phyloP scores from a whole-genome alignment of 2,329 filamentous ascomycete species.

The Fusarium sp. region DNA sequence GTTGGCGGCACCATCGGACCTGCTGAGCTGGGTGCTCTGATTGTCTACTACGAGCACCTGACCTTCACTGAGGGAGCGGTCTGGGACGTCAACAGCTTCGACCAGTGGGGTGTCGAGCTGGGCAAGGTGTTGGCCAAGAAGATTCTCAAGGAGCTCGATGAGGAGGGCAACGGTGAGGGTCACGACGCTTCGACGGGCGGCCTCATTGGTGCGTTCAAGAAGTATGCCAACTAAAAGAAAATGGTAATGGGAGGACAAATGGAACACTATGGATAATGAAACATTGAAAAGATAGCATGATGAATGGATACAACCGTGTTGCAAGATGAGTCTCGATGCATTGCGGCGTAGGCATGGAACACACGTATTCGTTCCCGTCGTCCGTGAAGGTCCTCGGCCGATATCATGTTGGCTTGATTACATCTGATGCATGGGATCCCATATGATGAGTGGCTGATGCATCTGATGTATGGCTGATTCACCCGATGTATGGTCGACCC shows the following conservation, averaged over 20 bases:
- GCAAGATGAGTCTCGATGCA: background rate
- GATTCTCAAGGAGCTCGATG: slow-evolving; percentile 86
- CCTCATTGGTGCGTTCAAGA: slow-evolving; percentile 93
- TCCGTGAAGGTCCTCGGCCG: background rate
- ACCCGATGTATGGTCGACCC: background rate
- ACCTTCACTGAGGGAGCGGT: slow-evolving; percentile 97
- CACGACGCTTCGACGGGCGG: slow-evolving; percentile 93
- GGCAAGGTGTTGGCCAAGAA: slow-evolving; percentile 97
- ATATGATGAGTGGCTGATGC: background rate
- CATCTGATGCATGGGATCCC: background rate
- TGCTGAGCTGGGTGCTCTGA: slow-evolving; percentile 90
- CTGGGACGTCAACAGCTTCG: slow-evolving; percentile 99
- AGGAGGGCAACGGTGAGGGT: slow-evolving; percentile 74
- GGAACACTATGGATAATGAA: slow-evolving; percentile 32
- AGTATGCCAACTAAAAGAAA: slow-evolving; percentile 64
- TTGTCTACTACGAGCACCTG: slow-evolving; percentile 98
- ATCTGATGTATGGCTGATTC: background rate
- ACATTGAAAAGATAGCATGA: slow-evolving; percentile 32
- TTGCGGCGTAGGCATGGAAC: background rate
- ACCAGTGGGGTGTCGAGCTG: slow-evolving; percentile 99
- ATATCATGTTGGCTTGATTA: background rate
- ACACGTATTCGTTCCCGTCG: background rate
- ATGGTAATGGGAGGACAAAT: slow-evolving; percentile 20
- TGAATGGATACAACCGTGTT: slow-evolving; percentile 17
- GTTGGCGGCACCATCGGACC: slow-evolving; percentile 93